Percentiles rank a stretch among this genome's conserved stretches.
phyloP scores from a whole-genome alignment of 83 land plant genomes.

The Thuja plicata region DNA sequence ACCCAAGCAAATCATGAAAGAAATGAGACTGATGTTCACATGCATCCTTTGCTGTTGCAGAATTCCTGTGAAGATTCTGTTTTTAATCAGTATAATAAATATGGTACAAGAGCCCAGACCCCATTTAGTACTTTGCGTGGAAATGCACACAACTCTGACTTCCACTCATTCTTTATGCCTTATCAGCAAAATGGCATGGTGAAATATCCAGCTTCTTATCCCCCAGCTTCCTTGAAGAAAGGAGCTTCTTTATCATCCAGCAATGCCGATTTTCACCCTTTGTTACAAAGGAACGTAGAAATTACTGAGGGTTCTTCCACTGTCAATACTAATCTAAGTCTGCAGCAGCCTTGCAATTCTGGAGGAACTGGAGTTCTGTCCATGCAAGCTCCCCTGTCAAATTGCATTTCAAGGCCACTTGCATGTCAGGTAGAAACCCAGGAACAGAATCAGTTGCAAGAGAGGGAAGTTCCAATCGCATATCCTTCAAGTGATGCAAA shows the following conservation, averaged over 20 bases:
- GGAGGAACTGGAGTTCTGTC: background rate
- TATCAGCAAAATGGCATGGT: background rate
- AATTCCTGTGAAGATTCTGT: conserved; percentile 25
- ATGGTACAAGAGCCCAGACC: background rate
- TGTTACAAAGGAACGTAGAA: conserved; percentile 19
- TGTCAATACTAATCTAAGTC: background rate
- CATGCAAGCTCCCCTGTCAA: background rate
- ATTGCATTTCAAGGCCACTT: background rate
- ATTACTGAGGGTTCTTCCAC: background rate
- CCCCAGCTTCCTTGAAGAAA: conserved; percentile 1
- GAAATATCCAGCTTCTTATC: conserved; percentile 6
- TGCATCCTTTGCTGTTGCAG: conserved; percentile 81
- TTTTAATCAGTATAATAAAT: background rate
- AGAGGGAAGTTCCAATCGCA: background rate
- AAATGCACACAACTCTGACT: background rate
- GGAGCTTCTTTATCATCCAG: background rate
- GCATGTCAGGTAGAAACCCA: background rate
- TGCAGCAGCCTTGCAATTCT: conserved; percentile 1
- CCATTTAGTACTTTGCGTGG: background rate
- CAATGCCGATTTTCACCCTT: conserved; percentile 27
- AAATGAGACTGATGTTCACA: conserved; percentile 41
- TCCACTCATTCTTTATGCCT: background rate
- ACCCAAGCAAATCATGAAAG: conserved; percentile 2
- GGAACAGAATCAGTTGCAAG: background rate
- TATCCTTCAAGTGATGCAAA: background rate